phyloP scores from a whole-genome alignment of 1,284 basidiomycete genomes.

The Puccinia hordei region DNA sequence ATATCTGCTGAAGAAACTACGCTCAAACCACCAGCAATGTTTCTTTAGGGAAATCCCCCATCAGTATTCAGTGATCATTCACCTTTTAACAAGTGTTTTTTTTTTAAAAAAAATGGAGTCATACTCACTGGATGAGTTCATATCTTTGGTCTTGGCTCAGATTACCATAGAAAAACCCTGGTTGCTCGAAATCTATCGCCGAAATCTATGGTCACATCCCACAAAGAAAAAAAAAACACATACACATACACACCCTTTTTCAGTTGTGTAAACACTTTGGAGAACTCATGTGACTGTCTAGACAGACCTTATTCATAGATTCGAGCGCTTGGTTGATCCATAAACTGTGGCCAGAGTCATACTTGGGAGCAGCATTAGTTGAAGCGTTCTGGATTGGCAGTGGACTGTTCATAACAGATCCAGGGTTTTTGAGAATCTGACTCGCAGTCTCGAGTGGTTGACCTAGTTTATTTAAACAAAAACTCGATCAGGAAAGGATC shows the following conservation, averaged over 20 bases:
- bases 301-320: slow-evolving; percentile 11
- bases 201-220: not conserved
- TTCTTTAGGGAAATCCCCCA: not conserved
- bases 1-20: slow-evolving; percentile 9
- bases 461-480: not conserved
- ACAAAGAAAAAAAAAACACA: not conserved
- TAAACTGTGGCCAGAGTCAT: not conserved
- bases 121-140: slow-evolving; percentile 38
- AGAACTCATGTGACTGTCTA: not conserved
- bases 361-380: not conserved
- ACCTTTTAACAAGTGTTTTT: too few relatives aligned
- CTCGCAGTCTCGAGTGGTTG: not conserved
- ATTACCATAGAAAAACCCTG: slow-evolving; percentile 35
- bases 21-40: slow-evolving; percentile 17
- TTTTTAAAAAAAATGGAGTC: not conserved
- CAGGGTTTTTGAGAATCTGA: slow-evolving; percentile 8
- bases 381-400: not conserved
- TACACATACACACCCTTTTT: too few relatives aligned
- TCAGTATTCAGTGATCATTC: too few relatives aligned
- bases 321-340: slow-evolving; percentile 24
- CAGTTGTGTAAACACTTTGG: too few relatives aligned
- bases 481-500: too few relatives aligned
- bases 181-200: slow-evolving; percentile 38
- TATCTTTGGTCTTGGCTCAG: slow-evolving; percentile 21
- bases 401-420: not conserved